Evolutionary conservation across 2,329 filamentous ascomycete genomes (phyloP), one percentile per base, ranked within the genome.

Genomic region (Aspergillus niger): DNA sequence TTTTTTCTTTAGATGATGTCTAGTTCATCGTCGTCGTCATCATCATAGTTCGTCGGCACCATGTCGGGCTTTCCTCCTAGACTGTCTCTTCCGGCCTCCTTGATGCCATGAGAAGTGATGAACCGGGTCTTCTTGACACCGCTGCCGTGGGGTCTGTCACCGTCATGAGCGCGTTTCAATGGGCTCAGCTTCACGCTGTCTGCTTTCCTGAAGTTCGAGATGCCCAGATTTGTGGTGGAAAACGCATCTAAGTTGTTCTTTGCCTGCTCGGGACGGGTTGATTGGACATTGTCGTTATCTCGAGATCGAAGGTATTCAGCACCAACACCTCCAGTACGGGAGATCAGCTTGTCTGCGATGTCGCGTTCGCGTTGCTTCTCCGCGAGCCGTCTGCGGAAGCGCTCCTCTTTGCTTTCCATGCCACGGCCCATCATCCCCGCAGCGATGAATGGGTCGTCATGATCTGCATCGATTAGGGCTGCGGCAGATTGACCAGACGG

Each of bases 31-130:
- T 82, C 79, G 59, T 81, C 80, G 54, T 84, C 82, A 65, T 83
- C 80, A 61, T 82, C 79, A 57, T 57, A 58, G 51, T 54, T 63
- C 55, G 61, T 62, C 11, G 38, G 70, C 65, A 48, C 68, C 66
- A 48, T 79, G 55, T 85, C 83, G n/a, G 68, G 63, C 22, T 67
- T 66, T 5, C 75, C 79, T 8, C 88, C 87, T 2, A 92, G 72
- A 70, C 89, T 92, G 70, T 92, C 90, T 61, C 89, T 81, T 1
- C 90, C 90, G 3, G 90, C 90, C 75, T 91, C 89, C 57, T 87
- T 85, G 63, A 93, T 92, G 0, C 90, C 90, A 72, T 89, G 91
- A 44, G 87, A 86, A 26, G 90, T 91, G 43, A 92, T 84, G 70
- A 93, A 92, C n/a, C 90, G 82, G 55, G 90, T 92, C 81, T 91